Base-by-base conservation (phyloP, 164 flowering plant genomes). In the Tinospora cordifolia region DNA sequence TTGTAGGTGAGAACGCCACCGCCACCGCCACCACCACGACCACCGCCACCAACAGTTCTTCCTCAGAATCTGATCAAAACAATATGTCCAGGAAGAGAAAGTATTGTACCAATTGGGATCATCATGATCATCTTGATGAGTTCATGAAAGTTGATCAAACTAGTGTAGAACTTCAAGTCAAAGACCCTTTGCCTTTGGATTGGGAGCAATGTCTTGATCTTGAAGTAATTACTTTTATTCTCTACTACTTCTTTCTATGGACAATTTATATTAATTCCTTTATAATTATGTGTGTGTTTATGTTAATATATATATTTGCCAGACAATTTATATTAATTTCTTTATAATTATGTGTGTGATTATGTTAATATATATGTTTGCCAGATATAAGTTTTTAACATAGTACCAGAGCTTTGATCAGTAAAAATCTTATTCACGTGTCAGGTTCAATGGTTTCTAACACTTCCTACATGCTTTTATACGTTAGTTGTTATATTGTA, bases 151-250 rank as follows among this genome's bases (percentile, higher is more conserved):
- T 36, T 30, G 70, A 70, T 36, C 69, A 79, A 39, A 65, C 77
- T 0, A 81, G 74, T 75, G 69, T 84, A 75, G 87, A 88, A 72
- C 87, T 86, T 74, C 89, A 87, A 27, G 78, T 75, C 21, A 80
- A 78, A 69, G 83, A 82, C 44, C 87, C 83, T 47, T 77, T 83
- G 21, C 87, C 89, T 13, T 36, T 75, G 65, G 87, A 87, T 75
- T 85, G 88, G 91, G 87, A 87, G 75, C 91, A 83, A 63, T 87
- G 86, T 75, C 88, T 85, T 75, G 92, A 88, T 77, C 85, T 85
- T 75, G 76, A 85, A 69, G 92, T 88, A 79, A 21, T 19, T 64
- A 67, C 54, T 47, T 13, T 47, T 12, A 47, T 47, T 73, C 66
- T 71, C 77, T 76, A 65, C 63, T 46, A 38, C 58, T 49, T 69